Percentiles rank a stretch among this genome's conserved stretches.
Evolutionary conservation across 2,329 filamentous ascomycete genomes (phyloP).

Genomic region (Thermochaetoides dissita): DNA sequence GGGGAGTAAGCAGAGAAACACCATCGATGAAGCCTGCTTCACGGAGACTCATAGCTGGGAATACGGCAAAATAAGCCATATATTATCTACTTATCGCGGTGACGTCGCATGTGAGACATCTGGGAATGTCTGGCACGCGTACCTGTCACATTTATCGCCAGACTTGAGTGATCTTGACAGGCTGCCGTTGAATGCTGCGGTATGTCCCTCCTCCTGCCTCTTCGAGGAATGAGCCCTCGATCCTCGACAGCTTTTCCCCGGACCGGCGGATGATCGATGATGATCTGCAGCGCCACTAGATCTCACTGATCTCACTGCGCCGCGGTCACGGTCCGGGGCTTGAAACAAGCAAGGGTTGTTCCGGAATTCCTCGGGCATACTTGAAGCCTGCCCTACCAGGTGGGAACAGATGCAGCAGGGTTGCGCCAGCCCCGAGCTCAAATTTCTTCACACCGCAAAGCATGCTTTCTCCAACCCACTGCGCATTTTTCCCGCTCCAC

Average conservation of each 20-base stretch:
- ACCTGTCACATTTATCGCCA: too few relatives aligned
- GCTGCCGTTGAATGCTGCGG: too few relatives aligned
- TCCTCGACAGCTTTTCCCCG: neutral
- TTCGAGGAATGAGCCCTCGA: slow-evolving; percentile 1
- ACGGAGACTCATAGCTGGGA: neutral
- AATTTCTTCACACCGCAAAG: too few relatives aligned
- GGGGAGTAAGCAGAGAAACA: neutral
- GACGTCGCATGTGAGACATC: neutral
- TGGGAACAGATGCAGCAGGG: too few relatives aligned
- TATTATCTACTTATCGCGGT: neutral
- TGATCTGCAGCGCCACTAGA: neutral
- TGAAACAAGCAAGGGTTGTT: too few relatives aligned
- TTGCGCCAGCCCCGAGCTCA: too few relatives aligned
- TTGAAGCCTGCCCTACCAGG: too few relatives aligned
- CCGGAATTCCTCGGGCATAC: too few relatives aligned
- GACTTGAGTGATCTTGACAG: too few relatives aligned
- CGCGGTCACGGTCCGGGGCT: too few relatives aligned
- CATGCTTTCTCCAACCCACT: too few relatives aligned
- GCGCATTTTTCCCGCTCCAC: too few relatives aligned
- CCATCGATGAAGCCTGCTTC: neutral
- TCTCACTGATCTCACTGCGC: neutral
- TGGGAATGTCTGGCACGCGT: neutral
- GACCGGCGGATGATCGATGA: neutral
- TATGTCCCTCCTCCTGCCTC: neutral
- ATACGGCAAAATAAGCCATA: neutral